Percentiles rank a stretch among this genome's conserved stretches.
Conservation (phyloP, 228 moss, liverwort and hornwort genomes). For the Sphagnum fallax region DNA sequence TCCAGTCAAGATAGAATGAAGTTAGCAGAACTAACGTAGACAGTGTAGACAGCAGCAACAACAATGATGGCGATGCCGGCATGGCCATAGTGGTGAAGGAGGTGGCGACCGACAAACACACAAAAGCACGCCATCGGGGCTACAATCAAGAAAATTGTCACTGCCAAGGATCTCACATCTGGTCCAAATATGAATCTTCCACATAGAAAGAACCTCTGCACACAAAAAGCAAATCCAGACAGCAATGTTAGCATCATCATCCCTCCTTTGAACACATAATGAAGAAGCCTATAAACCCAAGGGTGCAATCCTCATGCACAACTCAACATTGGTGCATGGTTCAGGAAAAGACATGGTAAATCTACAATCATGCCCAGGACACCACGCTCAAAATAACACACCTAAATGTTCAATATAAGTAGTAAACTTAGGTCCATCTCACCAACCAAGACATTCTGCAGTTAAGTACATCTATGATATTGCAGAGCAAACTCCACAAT, state of each 20-base stretch:
- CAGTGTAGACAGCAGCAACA: constrained; percentile 51
- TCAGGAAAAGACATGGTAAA: too few species aligned
- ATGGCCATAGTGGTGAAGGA: constrained; percentile 36
- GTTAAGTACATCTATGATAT: too few species aligned
- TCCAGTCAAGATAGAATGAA: neutral
- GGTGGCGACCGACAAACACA: constrained; percentile 69
- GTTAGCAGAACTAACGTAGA: constrained; percentile 35
- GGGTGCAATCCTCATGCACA: neutral
- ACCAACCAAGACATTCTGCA: too few species aligned
- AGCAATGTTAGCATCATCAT: neutral
- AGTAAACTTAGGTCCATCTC: too few species aligned
- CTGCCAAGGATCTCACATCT: constrained; percentile 86
- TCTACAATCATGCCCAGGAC: too few species aligned
- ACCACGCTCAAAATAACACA: too few species aligned
- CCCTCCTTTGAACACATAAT: neutral
- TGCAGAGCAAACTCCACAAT: too few species aligned
- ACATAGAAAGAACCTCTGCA: constrained; percentile 95
- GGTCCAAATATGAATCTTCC: constrained; percentile 94
- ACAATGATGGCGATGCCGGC: constrained; percentile 64
- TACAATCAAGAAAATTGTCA: constrained; percentile 82
- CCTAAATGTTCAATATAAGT: too few species aligned
- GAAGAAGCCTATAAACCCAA: neutral
- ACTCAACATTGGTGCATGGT: too few species aligned
- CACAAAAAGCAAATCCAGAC: neutral
- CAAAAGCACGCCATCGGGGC: constrained; percentile 74